phyloP scores from a whole-genome alignment of 179 eudicot genomes.

The Sideroxylon spinosum region DNA sequence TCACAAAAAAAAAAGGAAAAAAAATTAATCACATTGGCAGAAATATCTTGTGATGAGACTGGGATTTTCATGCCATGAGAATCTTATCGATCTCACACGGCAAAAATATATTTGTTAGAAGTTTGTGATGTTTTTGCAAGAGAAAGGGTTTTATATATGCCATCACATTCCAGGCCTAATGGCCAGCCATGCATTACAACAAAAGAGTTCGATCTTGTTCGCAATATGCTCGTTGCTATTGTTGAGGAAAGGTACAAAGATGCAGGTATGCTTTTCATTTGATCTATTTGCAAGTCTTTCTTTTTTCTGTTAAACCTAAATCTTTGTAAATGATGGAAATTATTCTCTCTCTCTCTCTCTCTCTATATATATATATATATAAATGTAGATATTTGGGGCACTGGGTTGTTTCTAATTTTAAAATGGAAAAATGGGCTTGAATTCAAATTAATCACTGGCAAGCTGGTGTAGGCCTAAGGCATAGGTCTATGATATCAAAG shows the following conservation, averaged over 20 bases:
- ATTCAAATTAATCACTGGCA: too few relatives aligned
- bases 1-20: neutral
- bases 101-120: neutral
- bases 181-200: constrained; percentile 58
- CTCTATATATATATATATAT: too few relatives aligned
- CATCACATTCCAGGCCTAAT: constrained; percentile 47
- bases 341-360: too few relatives aligned
- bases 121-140: too few relatives aligned
- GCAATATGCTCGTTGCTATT: constrained; percentile 77
- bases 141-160: neutral
- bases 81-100: neutral
- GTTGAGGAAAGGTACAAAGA: constrained; percentile 74
- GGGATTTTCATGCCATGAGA: neutral
- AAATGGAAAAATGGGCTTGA: too few relatives aligned
- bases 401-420: too few relatives aligned
- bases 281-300: neutral
- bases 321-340: too few relatives aligned
- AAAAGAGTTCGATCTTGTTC: constrained; percentile 58
- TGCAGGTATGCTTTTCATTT: constrained; percentile 47
- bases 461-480: too few relatives aligned
- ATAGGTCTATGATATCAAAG: too few relatives aligned
- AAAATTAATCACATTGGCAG: too few relatives aligned
- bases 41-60: neutral
- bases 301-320: too few relatives aligned
- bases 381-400: too few relatives aligned